These are phyloP conservation scores for Flaveria linearis DNA, from an alignment of 129 eudicot genomes.

Conservation along the genomic window DNA sequence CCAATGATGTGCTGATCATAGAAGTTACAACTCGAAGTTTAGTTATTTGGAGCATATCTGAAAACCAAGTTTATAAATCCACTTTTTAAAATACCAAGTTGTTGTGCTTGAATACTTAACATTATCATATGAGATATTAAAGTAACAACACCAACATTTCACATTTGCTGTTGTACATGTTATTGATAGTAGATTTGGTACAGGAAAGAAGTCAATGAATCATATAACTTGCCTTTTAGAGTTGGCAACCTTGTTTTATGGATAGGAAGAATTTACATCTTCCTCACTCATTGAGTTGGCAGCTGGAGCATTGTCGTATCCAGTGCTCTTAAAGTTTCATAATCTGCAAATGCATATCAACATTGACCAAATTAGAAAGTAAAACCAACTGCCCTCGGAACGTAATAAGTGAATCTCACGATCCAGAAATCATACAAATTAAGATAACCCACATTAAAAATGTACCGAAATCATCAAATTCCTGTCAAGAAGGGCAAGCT, in stretches of 20 bases:
- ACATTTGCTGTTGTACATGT: neutral
- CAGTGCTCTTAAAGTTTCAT: slow-evolving; percentile 89
- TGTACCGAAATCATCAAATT: slow-evolving; percentile 92
- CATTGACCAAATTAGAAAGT: neutral
- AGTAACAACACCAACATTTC: neutral
- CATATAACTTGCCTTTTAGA: slow-evolving; percentile 48
- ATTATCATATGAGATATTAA: neutral
- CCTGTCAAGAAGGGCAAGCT: slow-evolving; percentile 98
- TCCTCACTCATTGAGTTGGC: slow-evolving; percentile 88
- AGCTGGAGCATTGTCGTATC: slow-evolving; percentile 73
- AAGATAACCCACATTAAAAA: neutral
- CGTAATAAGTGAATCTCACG: neutral
- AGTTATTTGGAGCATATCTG: slow-evolving; percentile 9
- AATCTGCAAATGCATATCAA: slow-evolving; percentile 52
- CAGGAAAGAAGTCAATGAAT: slow-evolving; percentile 9
- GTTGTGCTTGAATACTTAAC: slow-evolving; percentile 6
- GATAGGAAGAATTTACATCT: slow-evolving; percentile 91
- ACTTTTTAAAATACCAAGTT: neutral
- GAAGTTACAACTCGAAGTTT: neutral
- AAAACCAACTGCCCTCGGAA: neutral
- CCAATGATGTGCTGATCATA: neutral
- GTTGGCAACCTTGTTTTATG: slow-evolving; percentile 70
- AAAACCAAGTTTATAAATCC: slow-evolving; percentile 11
- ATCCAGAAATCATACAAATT: slow-evolving; percentile 5
- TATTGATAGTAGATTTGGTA: neutral